Percentiles rank a stretch among this genome's conserved stretches.
Evolutionary conservation across 805 yeast genomes (phyloP).

Genomic region (Blastobotrys parvus): DNA sequence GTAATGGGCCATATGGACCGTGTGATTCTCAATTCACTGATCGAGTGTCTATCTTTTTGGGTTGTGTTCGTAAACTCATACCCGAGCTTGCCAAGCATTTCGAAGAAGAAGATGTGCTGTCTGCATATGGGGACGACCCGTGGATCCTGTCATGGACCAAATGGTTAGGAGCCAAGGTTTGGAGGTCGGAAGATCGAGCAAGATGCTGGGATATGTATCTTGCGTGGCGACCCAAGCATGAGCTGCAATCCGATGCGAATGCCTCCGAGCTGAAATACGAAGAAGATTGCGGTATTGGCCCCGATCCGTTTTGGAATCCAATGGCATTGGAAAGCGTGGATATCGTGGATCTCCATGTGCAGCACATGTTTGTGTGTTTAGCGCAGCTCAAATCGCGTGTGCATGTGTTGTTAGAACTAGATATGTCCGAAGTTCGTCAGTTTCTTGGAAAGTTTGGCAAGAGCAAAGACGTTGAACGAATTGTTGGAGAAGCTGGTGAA

Average conservation of each 20-base stretch:
- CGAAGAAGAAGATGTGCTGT: constrained; percentile 70
- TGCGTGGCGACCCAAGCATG: constrained; percentile 45
- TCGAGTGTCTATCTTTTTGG: constrained; percentile 58
- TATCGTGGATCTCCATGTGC: constrained; percentile 42
- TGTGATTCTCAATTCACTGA: constrained; percentile 44
- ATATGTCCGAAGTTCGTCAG: constrained; percentile 82
- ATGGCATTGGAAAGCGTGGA: constrained; percentile 21
- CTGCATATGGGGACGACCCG: constrained; percentile 60
- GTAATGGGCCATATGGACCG: constrained; percentile 26
- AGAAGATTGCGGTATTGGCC: constrained; percentile 31
- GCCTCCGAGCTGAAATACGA: background rate
- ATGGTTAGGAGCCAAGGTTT: constrained; percentile 78
- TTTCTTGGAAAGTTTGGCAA: constrained; percentile 47
- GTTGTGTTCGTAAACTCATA: constrained; percentile 49
- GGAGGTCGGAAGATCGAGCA: constrained; percentile 76
- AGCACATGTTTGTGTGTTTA: constrained; percentile 63
- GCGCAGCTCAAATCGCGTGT: constrained; percentile 77
- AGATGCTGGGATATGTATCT: constrained; percentile 81
- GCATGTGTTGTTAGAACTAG: constrained; percentile 72
- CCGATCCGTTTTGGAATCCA: constrained; percentile 58
- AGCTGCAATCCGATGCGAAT: constrained; percentile 1
- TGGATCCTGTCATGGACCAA: constrained; percentile 96
- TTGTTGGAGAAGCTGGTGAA: constrained; percentile 74
- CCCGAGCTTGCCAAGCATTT: constrained; percentile 74
- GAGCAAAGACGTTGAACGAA: constrained; percentile 60